Base-by-base conservation (phyloP, 805 yeast species). In the Yamadazyma paraphyllophila region DNA sequence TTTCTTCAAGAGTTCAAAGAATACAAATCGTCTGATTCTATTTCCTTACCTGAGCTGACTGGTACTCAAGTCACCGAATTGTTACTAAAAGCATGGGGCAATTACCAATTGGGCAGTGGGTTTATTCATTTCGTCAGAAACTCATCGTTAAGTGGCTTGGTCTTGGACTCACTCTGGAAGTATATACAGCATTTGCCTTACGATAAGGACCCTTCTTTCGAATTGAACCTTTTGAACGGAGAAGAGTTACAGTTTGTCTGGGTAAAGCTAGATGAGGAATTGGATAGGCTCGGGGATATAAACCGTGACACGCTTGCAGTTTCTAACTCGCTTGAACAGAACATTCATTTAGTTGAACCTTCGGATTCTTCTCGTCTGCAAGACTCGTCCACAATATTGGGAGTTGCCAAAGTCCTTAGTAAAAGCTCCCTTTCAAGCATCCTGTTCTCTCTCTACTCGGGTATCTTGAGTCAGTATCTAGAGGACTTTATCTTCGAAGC, bases 251-350 rank as follows among this genome's bases (percentile, higher is more conserved):
- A 20, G 9, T 25, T 15, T 15, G 12, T 45, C 3, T 31, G 15
- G 26, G 30, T 13, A 4, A 39, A 32, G 17, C 35, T 51, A 10
- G 44, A 48, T 6, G 17, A 13, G n/a, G 8, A 33, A 7, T 29
- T 50, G 12, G 16, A 9, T 2, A 7, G 12, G 3, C 27, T 50
- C 11, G 39, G 41, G 12, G 38, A 52, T n/a, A 39, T 43, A 2
- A 44, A 56, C 24, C 46, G 44, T 20, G 45, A 42, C 11, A 17
- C 68, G 34, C 48, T 80, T 15, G 57, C 82, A 0, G 55, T 78
- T 20, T 74, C 80, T 0, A 79, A 78, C 52, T 71, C 80, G 1
- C 55, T 81, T 39, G 74, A 65, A 20, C 63, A 67, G 10, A 74
- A 68, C 44, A 61, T 74, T 1, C 70, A 67, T 39, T 59, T 73